phyloP scores from a whole-genome alignment of 768 basidiomycete species.

The Mycena leptocephala region DNA sequence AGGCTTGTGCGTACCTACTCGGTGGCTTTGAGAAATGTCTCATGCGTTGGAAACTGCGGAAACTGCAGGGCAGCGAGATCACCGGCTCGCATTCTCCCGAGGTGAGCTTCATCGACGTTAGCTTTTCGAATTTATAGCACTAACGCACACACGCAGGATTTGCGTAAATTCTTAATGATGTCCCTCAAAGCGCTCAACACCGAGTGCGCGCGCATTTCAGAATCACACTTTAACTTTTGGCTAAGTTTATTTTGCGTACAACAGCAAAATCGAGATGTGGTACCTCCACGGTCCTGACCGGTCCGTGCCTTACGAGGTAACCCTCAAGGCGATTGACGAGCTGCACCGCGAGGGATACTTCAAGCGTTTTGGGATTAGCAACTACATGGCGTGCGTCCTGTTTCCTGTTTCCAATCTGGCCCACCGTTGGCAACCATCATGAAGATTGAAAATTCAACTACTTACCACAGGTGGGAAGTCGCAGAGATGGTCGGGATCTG shows the following conservation, averaged over 20 bases:
- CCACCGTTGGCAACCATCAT: too few species aligned
- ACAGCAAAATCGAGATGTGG: slow-evolving; percentile 63
- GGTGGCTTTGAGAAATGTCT: slow-evolving; percentile 40
- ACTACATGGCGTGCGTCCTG: slow-evolving; percentile 68
- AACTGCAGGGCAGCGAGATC: neutral
- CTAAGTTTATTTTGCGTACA: neutral
- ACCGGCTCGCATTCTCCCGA: slow-evolving; percentile 19
- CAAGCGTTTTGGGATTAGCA: slow-evolving; percentile 74
- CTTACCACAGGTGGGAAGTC: slow-evolving; percentile 75
- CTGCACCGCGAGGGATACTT: slow-evolving; percentile 73
- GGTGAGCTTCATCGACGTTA: neutral
- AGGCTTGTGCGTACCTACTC: slow-evolving; percentile 33
- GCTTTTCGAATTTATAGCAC: neutral
- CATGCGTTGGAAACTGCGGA: neutral
- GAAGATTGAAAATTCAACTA: too few species aligned
- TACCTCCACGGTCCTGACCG: slow-evolving; percentile 78
- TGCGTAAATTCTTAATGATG: slow-evolving; percentile 60
- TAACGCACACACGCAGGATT: slow-evolving; percentile 45
- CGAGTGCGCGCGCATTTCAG: slow-evolving; percentile 50
- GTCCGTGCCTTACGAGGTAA: slow-evolving; percentile 70
- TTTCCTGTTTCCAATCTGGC: too few species aligned
- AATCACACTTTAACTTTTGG: neutral
- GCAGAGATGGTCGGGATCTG: slow-evolving; percentile 76
- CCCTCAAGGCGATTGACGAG: slow-evolving; percentile 67
- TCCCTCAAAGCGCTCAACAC: slow-evolving; percentile 64